Conservation (phyloP, 73 alveolate species). For the Uronychia setigera region DNA sequence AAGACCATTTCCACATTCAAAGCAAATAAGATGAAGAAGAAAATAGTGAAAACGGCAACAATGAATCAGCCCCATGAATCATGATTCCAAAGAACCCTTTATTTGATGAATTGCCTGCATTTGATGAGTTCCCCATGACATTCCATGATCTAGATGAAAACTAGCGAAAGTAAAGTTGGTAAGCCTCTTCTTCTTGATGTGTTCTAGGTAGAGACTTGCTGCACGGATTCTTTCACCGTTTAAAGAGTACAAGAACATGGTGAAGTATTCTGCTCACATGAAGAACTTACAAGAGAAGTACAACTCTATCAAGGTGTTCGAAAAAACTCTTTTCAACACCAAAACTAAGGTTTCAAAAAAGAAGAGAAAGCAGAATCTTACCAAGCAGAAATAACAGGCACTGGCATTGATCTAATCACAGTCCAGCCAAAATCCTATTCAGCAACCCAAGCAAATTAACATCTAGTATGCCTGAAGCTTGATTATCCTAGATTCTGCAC, state of each 20-base stretch:
- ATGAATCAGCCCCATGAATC: too few relatives aligned
- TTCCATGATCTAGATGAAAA: neutral
- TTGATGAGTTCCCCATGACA: neutral
- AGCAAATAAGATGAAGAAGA: too few relatives aligned
- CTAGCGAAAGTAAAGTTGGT: neutral
- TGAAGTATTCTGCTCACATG: neutral
- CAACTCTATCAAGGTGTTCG: neutral
- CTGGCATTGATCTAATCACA: neutral
- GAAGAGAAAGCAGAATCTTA: neutral
- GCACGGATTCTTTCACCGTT: neutral
- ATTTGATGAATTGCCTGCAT: neutral
- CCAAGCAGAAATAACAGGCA: too few relatives aligned
- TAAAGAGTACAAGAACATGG: neutral
- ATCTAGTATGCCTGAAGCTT: too few relatives aligned
- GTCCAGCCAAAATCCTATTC: neutral
- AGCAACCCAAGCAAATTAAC: neutral
- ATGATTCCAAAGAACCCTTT: too few relatives aligned
- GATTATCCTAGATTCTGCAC: too few relatives aligned
- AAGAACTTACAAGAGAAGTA: neutral
- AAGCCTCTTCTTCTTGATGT: neutral
- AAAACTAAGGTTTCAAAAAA: neutral
- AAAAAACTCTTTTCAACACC: neutral
- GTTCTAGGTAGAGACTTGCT: neutral
- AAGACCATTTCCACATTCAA: too few relatives aligned
- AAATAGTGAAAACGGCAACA: too few relatives aligned